These are phyloP conservation scores for Infundibulicybe gibba DNA, from an alignment of 768 basidiomycete species.

Conservation along the genomic window DNA sequence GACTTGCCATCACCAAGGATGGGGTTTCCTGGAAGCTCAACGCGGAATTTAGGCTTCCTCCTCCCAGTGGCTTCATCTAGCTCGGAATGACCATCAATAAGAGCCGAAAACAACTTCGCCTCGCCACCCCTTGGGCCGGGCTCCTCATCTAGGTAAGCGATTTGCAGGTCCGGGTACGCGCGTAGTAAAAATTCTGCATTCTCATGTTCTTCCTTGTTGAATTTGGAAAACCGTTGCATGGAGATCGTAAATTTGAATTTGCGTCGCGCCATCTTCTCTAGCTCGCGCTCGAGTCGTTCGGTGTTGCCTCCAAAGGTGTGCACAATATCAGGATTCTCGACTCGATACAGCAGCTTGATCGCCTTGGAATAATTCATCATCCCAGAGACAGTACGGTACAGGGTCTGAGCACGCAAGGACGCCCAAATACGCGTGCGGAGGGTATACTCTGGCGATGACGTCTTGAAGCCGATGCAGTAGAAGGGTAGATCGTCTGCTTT, in stretches of 20 bases:
- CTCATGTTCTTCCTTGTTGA: conserved; percentile 98
- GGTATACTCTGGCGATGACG: conserved; percentile 96
- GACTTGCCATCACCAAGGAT: conserved; percentile 99
- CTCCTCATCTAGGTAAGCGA: conserved; percentile 97
- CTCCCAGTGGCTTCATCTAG: conserved; percentile 84
- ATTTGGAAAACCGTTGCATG: conserved; percentile 99
- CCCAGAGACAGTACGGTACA: conserved; percentile 97
- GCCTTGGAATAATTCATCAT: conserved; percentile 99
- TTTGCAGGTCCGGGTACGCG: conserved; percentile 97
- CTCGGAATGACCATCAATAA: conserved; percentile 98
- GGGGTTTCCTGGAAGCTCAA: conserved; percentile 97
- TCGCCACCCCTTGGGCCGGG: conserved; percentile 86
- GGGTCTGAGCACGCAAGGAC: conserved; percentile 94
- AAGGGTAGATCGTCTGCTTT: conserved; percentile 95
- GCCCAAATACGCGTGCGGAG: conserved; percentile 99
- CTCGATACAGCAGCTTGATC: conserved; percentile 97
- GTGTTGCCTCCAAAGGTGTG: conserved; percentile 96
- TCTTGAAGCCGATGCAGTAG: conserved; percentile 99
- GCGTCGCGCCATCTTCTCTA: conserved; percentile 94
- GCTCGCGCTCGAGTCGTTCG: conserved; percentile 90
- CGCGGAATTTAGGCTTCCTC: conserved; percentile 94
- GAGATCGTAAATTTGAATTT: conserved; percentile 99
- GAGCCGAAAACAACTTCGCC: conserved; percentile 82
- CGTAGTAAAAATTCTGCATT: conserved; percentile 97
- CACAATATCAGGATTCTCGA: conserved; percentile 97